Conservation (phyloP, 140 eudicot species). For the Stevia rebaudiana region DNA sequence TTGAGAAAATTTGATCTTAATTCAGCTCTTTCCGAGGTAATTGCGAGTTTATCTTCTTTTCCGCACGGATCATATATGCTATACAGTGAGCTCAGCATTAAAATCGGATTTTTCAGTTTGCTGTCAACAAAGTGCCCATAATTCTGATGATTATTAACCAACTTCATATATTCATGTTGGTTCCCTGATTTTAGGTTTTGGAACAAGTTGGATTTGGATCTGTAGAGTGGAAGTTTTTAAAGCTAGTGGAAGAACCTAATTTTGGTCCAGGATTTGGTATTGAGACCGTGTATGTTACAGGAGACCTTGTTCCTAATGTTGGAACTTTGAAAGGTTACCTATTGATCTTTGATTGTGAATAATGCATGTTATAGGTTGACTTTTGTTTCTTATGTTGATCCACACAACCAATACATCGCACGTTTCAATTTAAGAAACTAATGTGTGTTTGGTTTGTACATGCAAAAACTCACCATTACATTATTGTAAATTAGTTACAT, state of each 20-base stretch:
- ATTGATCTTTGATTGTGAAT: background rate
- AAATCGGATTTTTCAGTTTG: background rate
- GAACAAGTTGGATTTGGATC: slow-evolving; percentile 44
- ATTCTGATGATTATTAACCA: background rate
- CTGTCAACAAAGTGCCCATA: background rate
- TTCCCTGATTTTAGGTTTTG: slow-evolving; percentile 45
- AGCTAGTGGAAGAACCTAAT: slow-evolving; percentile 74
- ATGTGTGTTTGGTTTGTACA: background rate
- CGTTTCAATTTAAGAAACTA: background rate
- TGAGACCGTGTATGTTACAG: slow-evolving; percentile 53
- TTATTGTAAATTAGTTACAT: background rate
- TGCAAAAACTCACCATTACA: background rate
- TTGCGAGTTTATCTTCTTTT: background rate
- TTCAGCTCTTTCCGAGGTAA: slow-evolving; percentile 51
- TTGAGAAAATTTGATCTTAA: slow-evolving; percentile 42
- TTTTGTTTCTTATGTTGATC: background rate
- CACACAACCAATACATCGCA: background rate
- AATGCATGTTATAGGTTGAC: background rate
- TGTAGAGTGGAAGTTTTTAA: slow-evolving; percentile 50
- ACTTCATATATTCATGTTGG: background rate
- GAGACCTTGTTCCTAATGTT: slow-evolving; percentile 26
- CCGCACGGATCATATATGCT: background rate
- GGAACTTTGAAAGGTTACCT: slow-evolving; percentile 50
- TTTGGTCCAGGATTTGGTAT: slow-evolving; percentile 73
- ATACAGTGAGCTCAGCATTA: background rate